Evolutionary conservation across 257 asterid genomes (phyloP), one percentile per base, ranked within the genome.

Genomic region (Prunella vulgaris): DNA sequence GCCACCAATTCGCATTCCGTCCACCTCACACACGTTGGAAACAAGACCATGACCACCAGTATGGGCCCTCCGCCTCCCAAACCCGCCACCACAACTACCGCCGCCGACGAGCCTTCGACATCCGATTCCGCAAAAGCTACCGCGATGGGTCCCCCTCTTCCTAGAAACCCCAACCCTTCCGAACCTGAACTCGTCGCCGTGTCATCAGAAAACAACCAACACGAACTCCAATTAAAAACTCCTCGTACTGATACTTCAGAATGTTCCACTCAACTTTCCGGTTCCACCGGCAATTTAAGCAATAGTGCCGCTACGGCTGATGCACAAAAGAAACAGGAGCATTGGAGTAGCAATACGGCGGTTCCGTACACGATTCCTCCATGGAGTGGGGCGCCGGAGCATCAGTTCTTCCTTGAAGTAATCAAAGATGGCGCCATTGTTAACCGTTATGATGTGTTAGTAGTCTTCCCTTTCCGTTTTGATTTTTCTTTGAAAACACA

Each of bases 381-480:
- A 30, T 93, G 99, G 99, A 86, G 89, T 65, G 96, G 80, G 0
- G 63, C 90, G 2, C 99, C 99, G 0, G 78, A 81, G 73, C 94
- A 87, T 64, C 62, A 71, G 5, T 93, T 85, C 80, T 84, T 35
- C 62, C 84, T 93, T 18, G 96, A 93, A 80, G 86, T 93, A 65
- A 87, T 93, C 71, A 93, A 90, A 72, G 92, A 90, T 67, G 98
- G 98, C 40, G 79, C 94, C 73, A 87, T 93, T 68, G 70, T 86
- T 69, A 77, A 81, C 70, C 87, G 88, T 74, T 81, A 80, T 27
- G 89, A 93, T 60, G 93, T 86, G 99, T 93, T 78, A 76, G 95
- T 77, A 49, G 15, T 30, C 59, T 18, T 27, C 53, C 54, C 42
- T 44, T 27, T 32, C 30, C n/a, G 46, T 40, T 60, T 51, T 21